phyloP scores from a whole-genome alignment of 169 alveolate species.

The Plasmodium cynomolgi region DNA sequence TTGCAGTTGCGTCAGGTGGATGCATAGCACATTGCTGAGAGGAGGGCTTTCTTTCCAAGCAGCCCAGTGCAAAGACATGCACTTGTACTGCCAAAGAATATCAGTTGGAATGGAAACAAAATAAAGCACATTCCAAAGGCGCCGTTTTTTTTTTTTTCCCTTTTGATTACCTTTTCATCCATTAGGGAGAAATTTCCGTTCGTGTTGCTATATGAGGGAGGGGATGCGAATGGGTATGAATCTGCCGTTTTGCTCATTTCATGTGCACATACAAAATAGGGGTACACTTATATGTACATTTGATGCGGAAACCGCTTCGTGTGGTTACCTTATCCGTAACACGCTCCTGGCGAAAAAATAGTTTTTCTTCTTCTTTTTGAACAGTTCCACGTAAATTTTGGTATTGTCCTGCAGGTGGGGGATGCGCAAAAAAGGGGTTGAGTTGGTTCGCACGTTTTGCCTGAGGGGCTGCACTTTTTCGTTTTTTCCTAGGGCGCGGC shows the following conservation, averaged over 20 bases:
- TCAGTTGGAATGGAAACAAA: not conserved
- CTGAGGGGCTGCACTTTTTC: not conserved
- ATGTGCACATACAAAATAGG: not conserved
- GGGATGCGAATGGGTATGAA: not conserved
- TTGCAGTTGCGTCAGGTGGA: not conserved
- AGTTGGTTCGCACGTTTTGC: not conserved
- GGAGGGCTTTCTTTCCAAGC: not conserved
- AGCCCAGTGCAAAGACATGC: not conserved
- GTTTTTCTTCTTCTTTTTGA: conserved; percentile 57
- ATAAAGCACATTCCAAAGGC: not conserved
- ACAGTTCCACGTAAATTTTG: conserved; percentile 47
- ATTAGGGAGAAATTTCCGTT: conserved; percentile 34
- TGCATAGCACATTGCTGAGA: not conserved
- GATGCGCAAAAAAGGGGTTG: not conserved
- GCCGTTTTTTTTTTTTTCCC: not conserved
- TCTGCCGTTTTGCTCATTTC: not conserved
- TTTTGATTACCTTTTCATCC: conserved; percentile 39
- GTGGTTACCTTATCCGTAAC: conserved; percentile 31
- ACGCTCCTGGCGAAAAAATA: conserved; percentile 64
- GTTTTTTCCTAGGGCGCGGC: not conserved
- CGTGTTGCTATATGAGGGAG: conserved; percentile 12
- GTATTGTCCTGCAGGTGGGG: conserved; percentile 31
- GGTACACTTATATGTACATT: not conserved
- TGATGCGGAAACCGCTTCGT: not conserved
- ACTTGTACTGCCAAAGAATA: not conserved